Evolutionary conservation across 2,329 filamentous ascomycete species (phyloP), one percentile per base, ranked within the genome.

Genomic region (Xylaria arbuscula): DNA sequence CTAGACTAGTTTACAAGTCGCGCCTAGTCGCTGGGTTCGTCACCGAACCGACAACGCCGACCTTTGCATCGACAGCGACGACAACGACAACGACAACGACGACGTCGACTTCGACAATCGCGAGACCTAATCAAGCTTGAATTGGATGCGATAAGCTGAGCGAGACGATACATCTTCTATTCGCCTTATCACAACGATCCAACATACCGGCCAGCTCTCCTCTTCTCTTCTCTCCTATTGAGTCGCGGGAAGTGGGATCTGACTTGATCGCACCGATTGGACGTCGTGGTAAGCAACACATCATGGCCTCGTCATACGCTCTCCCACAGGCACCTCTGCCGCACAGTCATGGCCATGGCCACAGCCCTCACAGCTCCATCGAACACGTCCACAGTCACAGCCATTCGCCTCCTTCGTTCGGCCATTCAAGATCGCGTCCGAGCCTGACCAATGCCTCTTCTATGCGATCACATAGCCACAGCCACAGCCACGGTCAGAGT

Each of bases 241-340:
- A 22, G 42, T 15, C 10, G 56, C 17, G 15, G 42, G 50, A 8
- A 22, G 32, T 13, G 24, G 36, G 28, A 17, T 9, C 5, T 48
- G 15, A 48, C 32, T 28, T 36, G 48, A 15, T 38, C 2, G 28
- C n/a, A 55, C 17, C 54, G 59, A 40, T 34, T 42, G 15, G 47
- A 57, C 15, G 50, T 11, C 55, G 15, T 53, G 47, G 51, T 6
- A 24, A n/a, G 51, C 34, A 60, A 36, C 32, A 62, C 59, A 78
- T 66, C 65, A 86, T 86, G 84, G 82, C 84, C 68, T 84, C 86
- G 45, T 84, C 86, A 24, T 88, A 87, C 75, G 81, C 83, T 60
- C 77, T 88, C 63, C 86, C 86, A n/a, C 82, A 84, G 42, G 81
- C 85, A 42, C 80, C 84, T 47, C 77, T 86, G 54, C 82, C 84